Evolutionary conservation across 345 rosid genomes (phyloP).

Genomic region (Hibiscus mutabilis): DNA sequence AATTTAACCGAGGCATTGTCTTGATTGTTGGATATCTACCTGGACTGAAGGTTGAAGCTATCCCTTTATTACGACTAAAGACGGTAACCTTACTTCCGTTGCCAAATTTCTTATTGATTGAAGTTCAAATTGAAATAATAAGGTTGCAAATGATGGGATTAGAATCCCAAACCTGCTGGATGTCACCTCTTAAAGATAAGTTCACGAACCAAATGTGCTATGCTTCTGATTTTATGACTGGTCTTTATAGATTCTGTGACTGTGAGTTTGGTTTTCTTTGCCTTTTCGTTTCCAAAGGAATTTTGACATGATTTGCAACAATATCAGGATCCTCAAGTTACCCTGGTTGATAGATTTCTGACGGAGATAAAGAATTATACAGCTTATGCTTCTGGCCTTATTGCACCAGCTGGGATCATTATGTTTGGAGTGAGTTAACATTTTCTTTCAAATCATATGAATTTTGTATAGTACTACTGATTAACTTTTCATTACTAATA

Average conservation of each 20-base stretch:
- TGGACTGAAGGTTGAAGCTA: constrained; percentile 28
- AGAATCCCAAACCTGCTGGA: not conserved
- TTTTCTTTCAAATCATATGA: not conserved
- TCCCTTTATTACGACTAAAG: constrained; percentile 26
- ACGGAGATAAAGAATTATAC: constrained; percentile 25
- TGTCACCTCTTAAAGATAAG: not conserved
- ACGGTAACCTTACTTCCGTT: constrained; percentile 15
- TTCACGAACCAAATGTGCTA: not conserved
- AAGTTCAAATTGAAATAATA: not conserved
- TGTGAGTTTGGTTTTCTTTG: not conserved
- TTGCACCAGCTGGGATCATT: constrained; percentile 31
- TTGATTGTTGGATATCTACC: constrained; percentile 42
- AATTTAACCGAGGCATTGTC: constrained; percentile 26
- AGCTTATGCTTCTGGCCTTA: constrained; percentile 18
- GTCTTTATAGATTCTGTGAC: not conserved
- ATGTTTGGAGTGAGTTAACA: constrained; percentile 34
- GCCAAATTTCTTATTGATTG: not conserved
- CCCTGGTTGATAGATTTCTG: constrained; percentile 26
- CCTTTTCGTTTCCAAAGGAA: not conserved
- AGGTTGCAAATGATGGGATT: not conserved
- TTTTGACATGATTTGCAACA: not conserved
- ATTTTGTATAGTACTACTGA: not conserved
- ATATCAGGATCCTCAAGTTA: constrained; percentile 12
- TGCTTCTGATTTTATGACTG: not conserved
- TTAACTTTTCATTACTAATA: constrained; percentile 2